Evolutionary conservation across 345 rosid species (phyloP).

Genomic region (Acer negundo): DNA sequence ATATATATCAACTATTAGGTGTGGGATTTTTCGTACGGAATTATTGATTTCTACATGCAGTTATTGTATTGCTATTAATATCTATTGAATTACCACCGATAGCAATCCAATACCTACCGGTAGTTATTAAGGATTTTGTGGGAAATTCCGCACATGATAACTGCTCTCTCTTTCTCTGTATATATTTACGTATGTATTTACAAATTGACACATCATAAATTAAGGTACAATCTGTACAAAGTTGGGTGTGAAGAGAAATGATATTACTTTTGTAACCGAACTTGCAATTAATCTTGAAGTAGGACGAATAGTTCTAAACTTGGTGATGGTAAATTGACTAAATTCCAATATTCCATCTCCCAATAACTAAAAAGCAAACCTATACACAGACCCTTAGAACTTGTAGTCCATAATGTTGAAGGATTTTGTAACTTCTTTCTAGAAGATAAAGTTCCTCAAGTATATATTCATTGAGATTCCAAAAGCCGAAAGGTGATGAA

Average conservation of each 20-base stretch:
- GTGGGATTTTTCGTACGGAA: too few species aligned
- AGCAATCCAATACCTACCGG: too few species aligned
- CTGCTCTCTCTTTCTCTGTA: too few species aligned
- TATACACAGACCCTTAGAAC: not conserved
- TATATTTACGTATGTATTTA: too few species aligned
- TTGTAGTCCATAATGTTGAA: not conserved
- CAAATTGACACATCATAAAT: too few species aligned
- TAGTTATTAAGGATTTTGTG: too few species aligned
- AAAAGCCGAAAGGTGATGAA: constrained; percentile 3
- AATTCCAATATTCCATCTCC: not conserved
- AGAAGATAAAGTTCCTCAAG: constrained; percentile 22
- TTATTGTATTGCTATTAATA: too few species aligned
- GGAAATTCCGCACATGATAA: too few species aligned
- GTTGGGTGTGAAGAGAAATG: not conserved
- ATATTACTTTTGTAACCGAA: not conserved
- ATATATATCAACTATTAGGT: too few species aligned
- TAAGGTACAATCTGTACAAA: too few species aligned
- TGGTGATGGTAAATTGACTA: not conserved
- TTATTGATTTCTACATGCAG: too few species aligned
- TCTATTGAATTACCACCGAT: too few species aligned
- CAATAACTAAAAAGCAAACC: not conserved
- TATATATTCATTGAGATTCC: constrained; percentile 23
- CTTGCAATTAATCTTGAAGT: not conserved
- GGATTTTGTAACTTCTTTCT: not conserved
- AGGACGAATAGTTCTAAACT: not conserved